Evolutionary conservation across 2,329 filamentous ascomycete genomes (phyloP), one percentile per base, ranked within the genome.

Genomic region (Neopestalotiopsis sp.): DNA sequence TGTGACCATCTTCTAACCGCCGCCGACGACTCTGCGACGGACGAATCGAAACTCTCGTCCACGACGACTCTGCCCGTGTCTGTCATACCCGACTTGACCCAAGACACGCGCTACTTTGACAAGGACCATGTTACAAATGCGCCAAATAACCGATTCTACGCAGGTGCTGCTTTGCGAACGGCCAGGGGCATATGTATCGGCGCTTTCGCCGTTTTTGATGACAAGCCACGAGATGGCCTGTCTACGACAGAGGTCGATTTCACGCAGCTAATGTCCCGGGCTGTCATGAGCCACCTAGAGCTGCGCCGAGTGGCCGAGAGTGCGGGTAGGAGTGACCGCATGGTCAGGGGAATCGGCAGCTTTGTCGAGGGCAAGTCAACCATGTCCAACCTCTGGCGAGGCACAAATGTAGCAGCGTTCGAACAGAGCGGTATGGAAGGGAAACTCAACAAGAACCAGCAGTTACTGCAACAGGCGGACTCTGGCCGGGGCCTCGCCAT

Each of bases 21-120:
- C 2, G 59, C 63, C 32, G 52, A 65, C 28, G 17, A 56, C 13
- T 30, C 59, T n/a, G 1, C 49, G 28, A 9, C 14, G 12, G 10
- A 62, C 4, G 20, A 10, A 40, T 20, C 59, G 34, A 34, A 63
- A 2, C n/a, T 14, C 28, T 57, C n/a, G 20, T 20, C 62, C 5
- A n/a, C 24, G 3, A 64, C 64, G 49, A 28, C 3, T 28, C 40
- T 83, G 0, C 79, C 81, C 0, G 74, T 84, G 0, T 74, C 75
- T 0, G 68, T 82, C 0, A 71, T 83, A 2, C 70, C 75, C 0
- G 79, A 85, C 63, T 73, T 84, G 1, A 71, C 71, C 0, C 40
- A 56, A 1, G 75, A 83, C 45, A 64, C 74, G 2, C 74, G 77
- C 1, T 81, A 80, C 52, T 67, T 70, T 3, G 40, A 67, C 49